A percentile compares a stretch with the other conserved stretches of the same genome.
Evolutionary conservation across 2,329 filamentous ascomycete species (phyloP).

Genomic region (Talaromyces atroroseus): DNA sequence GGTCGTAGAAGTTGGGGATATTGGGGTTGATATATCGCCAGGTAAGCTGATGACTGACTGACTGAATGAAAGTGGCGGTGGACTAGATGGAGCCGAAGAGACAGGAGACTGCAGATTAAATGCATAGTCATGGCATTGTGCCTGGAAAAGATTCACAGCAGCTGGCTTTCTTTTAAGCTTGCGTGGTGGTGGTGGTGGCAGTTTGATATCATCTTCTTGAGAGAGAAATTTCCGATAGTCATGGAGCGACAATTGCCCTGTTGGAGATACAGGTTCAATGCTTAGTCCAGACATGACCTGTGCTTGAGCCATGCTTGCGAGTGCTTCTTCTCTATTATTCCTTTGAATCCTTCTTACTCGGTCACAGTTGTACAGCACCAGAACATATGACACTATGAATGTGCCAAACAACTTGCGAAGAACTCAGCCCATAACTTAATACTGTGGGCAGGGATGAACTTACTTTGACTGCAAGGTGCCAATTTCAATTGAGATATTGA

Average conservation of each 20-base stretch:
- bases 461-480: not conserved
- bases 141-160: constrained; percentile 27
- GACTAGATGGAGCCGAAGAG: constrained; percentile 28
- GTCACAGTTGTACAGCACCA: not conserved
- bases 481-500: not conserved
- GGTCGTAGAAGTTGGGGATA: constrained; percentile 6
- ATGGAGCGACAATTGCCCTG: constrained; percentile 28
- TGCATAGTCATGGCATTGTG: constrained; percentile 8
- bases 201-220: constrained; percentile 20
- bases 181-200: constrained; percentile 19
- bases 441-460: not conserved
- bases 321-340: not conserved
- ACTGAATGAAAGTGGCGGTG: constrained; percentile 34
- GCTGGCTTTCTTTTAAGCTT: constrained; percentile 31
- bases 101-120: constrained; percentile 17
- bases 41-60: constrained; percentile 24
- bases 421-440: not conserved
- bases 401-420: not conserved
- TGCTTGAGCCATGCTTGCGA: constrained; percentile 1
- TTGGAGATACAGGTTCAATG: constrained; percentile 15
- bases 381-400: not conserved
- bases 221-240: constrained; percentile 33
- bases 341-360: not conserved
- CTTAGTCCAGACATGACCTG: not conserved
- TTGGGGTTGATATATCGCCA: constrained; percentile 13